phyloP scores from a whole-genome alignment of 1,284 basidiomycete genomes.

The Sporisorium graminicola region DNA sequence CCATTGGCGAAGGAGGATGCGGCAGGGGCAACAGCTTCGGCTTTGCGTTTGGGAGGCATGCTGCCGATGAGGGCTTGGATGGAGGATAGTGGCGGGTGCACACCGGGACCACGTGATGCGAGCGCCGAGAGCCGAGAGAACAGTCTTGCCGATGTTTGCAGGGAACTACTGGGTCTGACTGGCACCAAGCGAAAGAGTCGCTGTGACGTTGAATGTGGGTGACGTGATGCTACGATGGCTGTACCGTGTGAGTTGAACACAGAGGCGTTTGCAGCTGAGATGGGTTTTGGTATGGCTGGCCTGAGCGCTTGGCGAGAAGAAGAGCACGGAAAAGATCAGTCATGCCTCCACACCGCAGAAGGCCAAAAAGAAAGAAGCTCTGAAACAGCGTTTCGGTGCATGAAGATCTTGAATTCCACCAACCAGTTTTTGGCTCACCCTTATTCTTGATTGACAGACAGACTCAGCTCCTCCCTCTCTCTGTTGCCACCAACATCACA shows the following conservation, averaged over 20 bases:
- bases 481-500: slow-evolving; percentile 1
- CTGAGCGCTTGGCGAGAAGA: slow-evolving; percentile 17
- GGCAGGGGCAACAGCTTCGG: not conserved
- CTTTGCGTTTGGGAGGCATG: slow-evolving; percentile 43
- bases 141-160: not conserved
- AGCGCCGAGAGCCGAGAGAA: not conserved
- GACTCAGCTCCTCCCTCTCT: not conserved
- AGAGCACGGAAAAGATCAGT: slow-evolving; percentile 8
- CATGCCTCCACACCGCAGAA: slow-evolving; percentile 48
- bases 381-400: slow-evolving; percentile 5
- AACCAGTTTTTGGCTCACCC: not conserved
- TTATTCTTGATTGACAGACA: not conserved
- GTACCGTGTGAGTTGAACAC: no score
- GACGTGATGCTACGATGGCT: slow-evolving; percentile 13
- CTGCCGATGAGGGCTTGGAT: not conserved
- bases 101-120: slow-evolving; percentile 6
- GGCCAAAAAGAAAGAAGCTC: not conserved
- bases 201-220: no score
- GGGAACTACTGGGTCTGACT: no score
- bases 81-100: slow-evolving; percentile 4
- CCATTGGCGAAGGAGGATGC: not conserved
- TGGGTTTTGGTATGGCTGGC: slow-evolving; percentile 7
- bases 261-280: not conserved
- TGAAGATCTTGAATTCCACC: not conserved
- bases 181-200: no score